These are phyloP conservation scores for Porosira glacialis DNA, from an alignment of 352 stramenopile genomes.

Conservation along the genomic window DNA sequence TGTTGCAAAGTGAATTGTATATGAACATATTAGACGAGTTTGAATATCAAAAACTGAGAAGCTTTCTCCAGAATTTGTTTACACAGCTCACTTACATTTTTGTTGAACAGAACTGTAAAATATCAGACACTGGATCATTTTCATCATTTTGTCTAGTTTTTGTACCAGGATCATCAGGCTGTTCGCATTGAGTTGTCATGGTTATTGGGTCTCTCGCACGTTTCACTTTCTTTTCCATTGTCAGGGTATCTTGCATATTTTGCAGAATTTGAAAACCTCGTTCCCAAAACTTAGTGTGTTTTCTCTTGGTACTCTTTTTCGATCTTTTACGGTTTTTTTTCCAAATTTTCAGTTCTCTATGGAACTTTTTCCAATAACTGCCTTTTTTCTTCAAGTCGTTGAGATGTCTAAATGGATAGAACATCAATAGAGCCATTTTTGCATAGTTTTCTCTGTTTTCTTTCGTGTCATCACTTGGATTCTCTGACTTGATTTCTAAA, in stretches of 20 bases:
- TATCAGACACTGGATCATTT: too few relatives aligned
- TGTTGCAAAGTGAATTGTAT: too few relatives aligned
- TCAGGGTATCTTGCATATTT: conserved; percentile 13
- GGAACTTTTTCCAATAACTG: neutral
- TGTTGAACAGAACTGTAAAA: too few relatives aligned
- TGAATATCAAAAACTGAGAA: too few relatives aligned
- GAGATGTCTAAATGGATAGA: conserved; percentile 18
- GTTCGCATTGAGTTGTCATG: neutral
- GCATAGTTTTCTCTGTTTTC: conserved; percentile 21
- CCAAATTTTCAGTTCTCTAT: neutral
- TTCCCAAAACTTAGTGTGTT: conserved; percentile 12
- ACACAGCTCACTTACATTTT: too few relatives aligned
- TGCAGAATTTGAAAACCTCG: conserved; percentile 29
- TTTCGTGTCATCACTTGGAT: neutral
- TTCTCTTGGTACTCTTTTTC: neutral
- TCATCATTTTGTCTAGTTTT: neutral
- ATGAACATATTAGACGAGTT: too few relatives aligned
- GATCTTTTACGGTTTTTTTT: neutral
- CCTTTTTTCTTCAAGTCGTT: neutral
- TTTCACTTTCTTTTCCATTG: neutral
- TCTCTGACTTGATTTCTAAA: conserved; percentile 5
- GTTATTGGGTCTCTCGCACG: neutral
- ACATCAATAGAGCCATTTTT: conserved; percentile 28
- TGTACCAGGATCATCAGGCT: neutral
- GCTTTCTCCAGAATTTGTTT: too few relatives aligned